phyloP scores from a whole-genome alignment of 345 rosid species.

The Eucalyptus guilfoylei region DNA sequence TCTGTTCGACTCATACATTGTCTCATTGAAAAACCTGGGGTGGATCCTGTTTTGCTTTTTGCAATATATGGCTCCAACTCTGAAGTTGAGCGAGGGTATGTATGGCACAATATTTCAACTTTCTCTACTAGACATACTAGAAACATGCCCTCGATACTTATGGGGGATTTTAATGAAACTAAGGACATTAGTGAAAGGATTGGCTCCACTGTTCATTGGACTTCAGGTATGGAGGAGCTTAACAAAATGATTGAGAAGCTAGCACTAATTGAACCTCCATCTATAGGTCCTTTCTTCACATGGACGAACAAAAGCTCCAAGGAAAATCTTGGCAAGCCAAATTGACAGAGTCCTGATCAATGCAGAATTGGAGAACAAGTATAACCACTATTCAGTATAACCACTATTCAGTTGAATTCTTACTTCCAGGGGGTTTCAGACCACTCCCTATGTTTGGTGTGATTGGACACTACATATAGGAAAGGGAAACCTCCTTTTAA shows the following conservation, averaged over 20 bases:
- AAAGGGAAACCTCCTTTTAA: no score
- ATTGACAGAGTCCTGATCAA: neutral
- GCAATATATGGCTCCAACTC: neutral
- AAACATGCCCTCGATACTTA: fast-evolving
- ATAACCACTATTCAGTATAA: no score
- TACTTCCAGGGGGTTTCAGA: no score
- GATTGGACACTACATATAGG: no score
- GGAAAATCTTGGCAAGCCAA: neutral
- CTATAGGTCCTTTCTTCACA: neutral
- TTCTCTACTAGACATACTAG: neutral
- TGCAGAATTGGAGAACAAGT: no score
- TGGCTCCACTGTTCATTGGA: no score
- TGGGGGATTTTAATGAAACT: neutral
- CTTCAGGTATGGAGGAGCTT: neutral
- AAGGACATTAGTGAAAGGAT: neutral
- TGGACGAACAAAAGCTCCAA: neutral
- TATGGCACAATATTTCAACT: fast-evolving
- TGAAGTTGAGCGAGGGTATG: neutral
- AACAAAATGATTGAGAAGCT: neutral
- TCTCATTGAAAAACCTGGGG: neutral
- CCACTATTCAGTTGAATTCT: no score
- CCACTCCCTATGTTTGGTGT: no score
- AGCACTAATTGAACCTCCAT: neutral
- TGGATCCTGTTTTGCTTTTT: neutral
- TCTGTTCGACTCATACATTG: neutral